These are phyloP conservation scores for Naganishia antarctica DNA, from an alignment of 768 basidiomycete genomes.

Conservation along the genomic window DNA sequence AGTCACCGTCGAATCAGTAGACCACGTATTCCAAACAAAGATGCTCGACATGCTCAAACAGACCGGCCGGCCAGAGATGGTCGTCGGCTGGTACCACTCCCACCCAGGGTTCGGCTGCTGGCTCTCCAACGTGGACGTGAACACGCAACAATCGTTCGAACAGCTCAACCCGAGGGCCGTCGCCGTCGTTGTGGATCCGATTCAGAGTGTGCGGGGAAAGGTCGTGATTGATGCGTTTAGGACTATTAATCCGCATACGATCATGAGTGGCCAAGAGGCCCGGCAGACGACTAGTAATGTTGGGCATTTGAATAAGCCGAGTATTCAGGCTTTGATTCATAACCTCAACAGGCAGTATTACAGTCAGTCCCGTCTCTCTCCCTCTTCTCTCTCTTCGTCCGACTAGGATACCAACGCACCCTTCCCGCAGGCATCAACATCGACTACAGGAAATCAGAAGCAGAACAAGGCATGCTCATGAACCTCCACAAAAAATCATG, in stretches of 20 bases:
- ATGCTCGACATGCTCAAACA: constrained; percentile 99
- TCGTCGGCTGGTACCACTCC: constrained; percentile 99
- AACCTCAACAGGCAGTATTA: constrained; percentile 98
- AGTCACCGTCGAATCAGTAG: constrained; percentile 94
- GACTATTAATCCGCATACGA: constrained; percentile 83
- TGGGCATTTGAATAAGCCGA: constrained; percentile 98
- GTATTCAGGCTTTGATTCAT: constrained; percentile 95
- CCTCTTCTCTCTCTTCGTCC: not conserved
- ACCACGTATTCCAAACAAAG: constrained; percentile 96
- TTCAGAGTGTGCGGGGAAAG: constrained; percentile 84
- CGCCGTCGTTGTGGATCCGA: constrained; percentile 95
- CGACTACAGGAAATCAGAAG: constrained; percentile 95
- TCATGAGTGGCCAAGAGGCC: constrained; percentile 87
- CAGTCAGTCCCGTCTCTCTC: constrained; percentile 38
- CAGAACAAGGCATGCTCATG: constrained; percentile 98
- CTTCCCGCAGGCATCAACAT: constrained; percentile 64
- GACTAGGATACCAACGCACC: not conserved
- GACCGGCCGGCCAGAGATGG: constrained; percentile 94
- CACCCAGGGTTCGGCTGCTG: constrained; percentile 99
- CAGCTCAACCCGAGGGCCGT: constrained; percentile 87
- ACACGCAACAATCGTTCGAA: constrained; percentile 99
- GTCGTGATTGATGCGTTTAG: constrained; percentile 99
- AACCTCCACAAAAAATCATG: constrained; percentile 98
- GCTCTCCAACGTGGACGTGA: constrained; percentile 97
- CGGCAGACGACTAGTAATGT: constrained; percentile 97